Percentiles rank a stretch among this genome's conserved stretches.
Evolutionary conservation across 352 stramenopile species (phyloP).

Genomic region (Phytopythium delawarense): DNA sequence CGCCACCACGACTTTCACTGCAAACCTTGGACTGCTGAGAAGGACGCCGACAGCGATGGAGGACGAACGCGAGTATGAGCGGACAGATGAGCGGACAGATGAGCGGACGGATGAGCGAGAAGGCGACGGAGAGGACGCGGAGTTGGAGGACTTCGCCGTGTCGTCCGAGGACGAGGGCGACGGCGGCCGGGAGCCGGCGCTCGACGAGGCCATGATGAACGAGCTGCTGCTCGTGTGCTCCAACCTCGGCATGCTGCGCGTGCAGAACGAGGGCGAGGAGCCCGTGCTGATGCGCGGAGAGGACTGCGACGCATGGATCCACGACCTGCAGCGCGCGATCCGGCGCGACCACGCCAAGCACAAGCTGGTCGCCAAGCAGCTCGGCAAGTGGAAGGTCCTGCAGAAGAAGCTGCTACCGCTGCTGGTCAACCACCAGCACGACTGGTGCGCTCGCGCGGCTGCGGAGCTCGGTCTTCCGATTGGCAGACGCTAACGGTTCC

Average conservation of each 20-base stretch:
- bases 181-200: constrained; percentile 23
- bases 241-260: constrained; percentile 78
- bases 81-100: neutral
- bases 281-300: constrained; percentile 80
- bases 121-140: constrained; percentile 19
- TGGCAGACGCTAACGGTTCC: neutral
- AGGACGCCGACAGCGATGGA: constrained; percentile 3
- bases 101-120: neutral
- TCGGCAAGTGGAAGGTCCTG: constrained; percentile 85
- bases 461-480: neutral
- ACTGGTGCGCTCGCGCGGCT: constrained; percentile 33
- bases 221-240: constrained; percentile 86
- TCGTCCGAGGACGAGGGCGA: constrained; percentile 54
- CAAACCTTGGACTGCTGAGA: too few species aligned
- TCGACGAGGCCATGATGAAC: constrained; percentile 84
- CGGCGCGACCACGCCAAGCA: constrained; percentile 78
- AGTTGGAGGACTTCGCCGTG: constrained; percentile 57
- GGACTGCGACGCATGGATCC: constrained; percentile 79
- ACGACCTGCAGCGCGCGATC: constrained; percentile 83
- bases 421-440: constrained; percentile 83
- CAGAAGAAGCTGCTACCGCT: constrained; percentile 87
- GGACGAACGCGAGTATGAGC: neutral
- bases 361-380: constrained; percentile 76
- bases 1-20: too few species aligned
- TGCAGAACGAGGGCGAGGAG: constrained; percentile 41